Base-by-base conservation (phyloP, 352 stramenopile species). In the Phytophthora palmivora region DNA sequence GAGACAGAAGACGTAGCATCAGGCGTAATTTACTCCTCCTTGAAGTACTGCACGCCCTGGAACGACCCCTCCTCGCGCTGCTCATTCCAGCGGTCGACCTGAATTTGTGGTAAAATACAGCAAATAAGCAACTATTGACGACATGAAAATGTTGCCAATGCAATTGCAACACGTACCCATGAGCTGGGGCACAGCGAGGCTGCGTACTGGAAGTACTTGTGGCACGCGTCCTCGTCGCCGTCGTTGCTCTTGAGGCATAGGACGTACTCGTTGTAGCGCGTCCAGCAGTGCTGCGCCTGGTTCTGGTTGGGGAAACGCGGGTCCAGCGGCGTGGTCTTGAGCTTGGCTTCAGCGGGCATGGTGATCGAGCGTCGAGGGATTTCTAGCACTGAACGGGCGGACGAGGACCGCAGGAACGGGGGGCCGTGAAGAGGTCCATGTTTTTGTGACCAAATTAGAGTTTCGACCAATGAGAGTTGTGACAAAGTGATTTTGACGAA, bases 191-290 rank as follows among this genome's bases (percentile, higher is more conserved):
- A 96, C 53, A 96, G 61, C 59, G 81, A 91, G 21, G 72, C 38
- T 8, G 88, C 84, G 63, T 81, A 79, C 67, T 91, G 79, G 68
- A 76, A 83, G 70, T 87, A 82, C 72, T 83, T 86, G 73, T 94
- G 87, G 81, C 88, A 96, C 48, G 90, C 80, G 62, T 98, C 93
- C 62, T 98, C 94, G 64, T 98, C 96, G 39, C 86, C 88, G 55
- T 96, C 88, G 58, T 96, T 98, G 68, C 95, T 94, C 83, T 99
- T 98, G 47, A 98, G 63, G 82, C 97, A 99, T 43, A 99, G 72
- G 30, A 98, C 87, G 82, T 93, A 99, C 82, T 99, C 96, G 73
- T 99, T 99, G 92, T 98, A 99, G 44, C 88, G 83, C 57, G 88
- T 96, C 90, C 85, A 94, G 80, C 85, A 94, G 70, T 94, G 85